Base-by-base conservation (phyloP, 768 basidiomycete genomes). In the Suillus spraguei region DNA sequence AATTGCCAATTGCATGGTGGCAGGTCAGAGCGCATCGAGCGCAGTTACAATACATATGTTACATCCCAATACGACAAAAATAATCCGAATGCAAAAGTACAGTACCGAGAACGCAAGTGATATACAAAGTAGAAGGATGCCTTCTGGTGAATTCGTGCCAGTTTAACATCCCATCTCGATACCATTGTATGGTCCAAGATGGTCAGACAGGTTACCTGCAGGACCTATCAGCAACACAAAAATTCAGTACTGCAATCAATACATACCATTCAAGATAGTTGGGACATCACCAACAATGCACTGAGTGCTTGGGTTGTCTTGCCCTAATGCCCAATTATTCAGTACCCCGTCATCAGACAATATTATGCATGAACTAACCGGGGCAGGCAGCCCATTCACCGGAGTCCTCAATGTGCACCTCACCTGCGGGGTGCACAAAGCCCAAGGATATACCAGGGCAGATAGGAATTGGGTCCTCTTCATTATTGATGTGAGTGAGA, bases 401-500 rank as follows among this genome's bases (percentile, higher is more conserved):
- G 3, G 76, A 78, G 47, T 82, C 78, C 62, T 79, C 70, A 16
- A 82, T 81, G 63, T 83, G 82, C 4, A 78, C 71, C 63, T 83
- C 82, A 9, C 81, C 80, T 0, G 71, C 63, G 3, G 81, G 70
- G 54, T 83, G 81, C 8, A 69, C 72, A 59, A 72, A 83, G 22
- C 71, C 80, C 60, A 82, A n/a, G 71, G 77, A 78, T 66, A 47
- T 69, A 7, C 70, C 69, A 5, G 78, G 78, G 35, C 47, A 58
- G 60, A 68, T 78, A 2, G 82, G 82, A 20, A 83, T 66, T 0
- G 74, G 71, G 60, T 83, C 82, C 59, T 77, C 61, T 64, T 72
- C 52, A 73, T 89, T 87, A 70, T 83, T 87, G 70, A 89, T 80
- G 64, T 83, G 87, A 4, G 80, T 85, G 53, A 87, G 67, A 14